These are phyloP conservation scores for Lomentospora prolificans DNA, from an alignment of 2,329 filamentous ascomycete species.

Conservation along the genomic window DNA sequence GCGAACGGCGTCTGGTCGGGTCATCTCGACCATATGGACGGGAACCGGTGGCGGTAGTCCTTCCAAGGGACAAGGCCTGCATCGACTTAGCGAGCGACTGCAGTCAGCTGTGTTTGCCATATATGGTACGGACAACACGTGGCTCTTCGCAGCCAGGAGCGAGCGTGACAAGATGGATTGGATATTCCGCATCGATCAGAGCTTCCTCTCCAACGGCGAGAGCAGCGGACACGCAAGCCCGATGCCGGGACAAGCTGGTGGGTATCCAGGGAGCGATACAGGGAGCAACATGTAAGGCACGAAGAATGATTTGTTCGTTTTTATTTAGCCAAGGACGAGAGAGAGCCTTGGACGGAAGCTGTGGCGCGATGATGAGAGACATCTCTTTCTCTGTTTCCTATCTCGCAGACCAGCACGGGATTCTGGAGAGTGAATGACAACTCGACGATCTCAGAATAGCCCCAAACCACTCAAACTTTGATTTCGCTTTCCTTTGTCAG, in stretches of 20 bases:
- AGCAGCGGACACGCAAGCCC: constrained; percentile 33
- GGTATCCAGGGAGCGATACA: constrained; percentile 8
- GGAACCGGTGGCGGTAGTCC: constrained; percentile 26
- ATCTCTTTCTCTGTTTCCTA: background rate
- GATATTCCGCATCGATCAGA: constrained; percentile 92
- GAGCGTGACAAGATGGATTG: constrained; percentile 93
- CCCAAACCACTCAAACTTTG: background rate
- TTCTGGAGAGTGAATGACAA: constrained; percentile 3
- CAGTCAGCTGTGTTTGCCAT: constrained; percentile 80
- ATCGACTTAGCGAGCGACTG: constrained; percentile 46
- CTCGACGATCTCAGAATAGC: background rate
- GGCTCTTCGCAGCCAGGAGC: constrained; percentile 81
- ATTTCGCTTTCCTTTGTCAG: background rate
- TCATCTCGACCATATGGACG: constrained; percentile 47
- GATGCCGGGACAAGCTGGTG: constrained; percentile 7
- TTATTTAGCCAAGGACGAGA: background rate
- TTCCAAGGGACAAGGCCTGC: constrained; percentile 29
- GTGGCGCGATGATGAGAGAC: background rate
- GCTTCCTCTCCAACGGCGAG: constrained; percentile 41
- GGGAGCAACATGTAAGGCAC: constrained; percentile 5
- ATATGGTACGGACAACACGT: constrained; percentile 90
- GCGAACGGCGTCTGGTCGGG: constrained; percentile 38
- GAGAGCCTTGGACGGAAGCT: background rate
- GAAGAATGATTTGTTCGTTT: background rate
- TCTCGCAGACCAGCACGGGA: background rate